A percentile compares a stretch with the other conserved stretches of the same genome.
Evolutionary conservation across 495 filamentous ascomycete species (phyloP).

Genomic region (Bacidia rubella): DNA sequence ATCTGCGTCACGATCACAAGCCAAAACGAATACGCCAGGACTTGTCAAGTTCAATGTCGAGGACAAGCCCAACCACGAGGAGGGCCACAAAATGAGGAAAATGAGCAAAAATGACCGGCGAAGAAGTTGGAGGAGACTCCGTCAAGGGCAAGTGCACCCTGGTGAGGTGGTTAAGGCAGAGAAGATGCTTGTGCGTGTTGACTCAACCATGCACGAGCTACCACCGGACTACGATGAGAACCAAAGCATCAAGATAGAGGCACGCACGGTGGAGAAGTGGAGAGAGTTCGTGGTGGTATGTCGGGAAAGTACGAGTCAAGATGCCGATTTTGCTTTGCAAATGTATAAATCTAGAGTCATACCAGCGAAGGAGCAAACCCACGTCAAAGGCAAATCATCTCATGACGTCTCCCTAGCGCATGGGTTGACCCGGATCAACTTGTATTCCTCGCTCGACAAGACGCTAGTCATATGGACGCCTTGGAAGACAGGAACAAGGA

Average conservation of each 20-base stretch:
- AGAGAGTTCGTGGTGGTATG: slow-evolving; percentile 60
- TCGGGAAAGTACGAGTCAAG: slow-evolving; percentile 39
- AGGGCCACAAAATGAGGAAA: slow-evolving; percentile 22
- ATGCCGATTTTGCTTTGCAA: slow-evolving; percentile 45
- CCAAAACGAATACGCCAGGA: slow-evolving; percentile 8
- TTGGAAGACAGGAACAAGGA: slow-evolving; percentile 40
- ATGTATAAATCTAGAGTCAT: slow-evolving; percentile 62
- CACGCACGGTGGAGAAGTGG: slow-evolving; percentile 53
- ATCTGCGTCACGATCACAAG: background rate
- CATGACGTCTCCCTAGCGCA: slow-evolving; percentile 44
- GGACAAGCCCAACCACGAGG: slow-evolving; percentile 29
- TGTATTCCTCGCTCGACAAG: slow-evolving; percentile 62
- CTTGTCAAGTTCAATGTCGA: slow-evolving; percentile 33
- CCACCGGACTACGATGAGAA: slow-evolving; percentile 57
- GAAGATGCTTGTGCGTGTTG: slow-evolving; percentile 58
- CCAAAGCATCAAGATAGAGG: slow-evolving; percentile 45
- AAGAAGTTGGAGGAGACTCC: slow-evolving; percentile 28
- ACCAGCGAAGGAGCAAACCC: slow-evolving; percentile 41
- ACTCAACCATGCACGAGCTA: slow-evolving; percentile 40
- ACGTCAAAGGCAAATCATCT: slow-evolving; percentile 37
- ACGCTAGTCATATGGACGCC: slow-evolving; percentile 56
- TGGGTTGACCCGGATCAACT: slow-evolving; percentile 44
- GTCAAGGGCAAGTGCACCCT: slow-evolving; percentile 32
- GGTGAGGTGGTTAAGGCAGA: slow-evolving; percentile 63
- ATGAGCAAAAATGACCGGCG: slow-evolving; percentile 19